phyloP scores from a whole-genome alignment of 345 rosid genomes.

The Eucalyptus shirleyi region DNA sequence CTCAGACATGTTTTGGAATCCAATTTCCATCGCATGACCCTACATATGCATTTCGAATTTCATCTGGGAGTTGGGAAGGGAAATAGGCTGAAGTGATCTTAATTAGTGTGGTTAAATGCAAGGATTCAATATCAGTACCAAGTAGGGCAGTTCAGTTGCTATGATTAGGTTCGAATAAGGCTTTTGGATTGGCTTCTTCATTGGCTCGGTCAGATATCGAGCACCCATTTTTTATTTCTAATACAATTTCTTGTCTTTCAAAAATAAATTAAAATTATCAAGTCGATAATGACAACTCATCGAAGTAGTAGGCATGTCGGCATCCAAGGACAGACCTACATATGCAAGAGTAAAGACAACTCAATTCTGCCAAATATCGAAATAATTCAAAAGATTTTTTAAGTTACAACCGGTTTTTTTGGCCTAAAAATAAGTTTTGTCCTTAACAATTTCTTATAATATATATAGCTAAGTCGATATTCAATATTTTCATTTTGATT shows the following conservation, averaged over 20 bases:
- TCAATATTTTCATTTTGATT: background rate
- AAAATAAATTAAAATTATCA: background rate
- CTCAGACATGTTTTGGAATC: background rate
- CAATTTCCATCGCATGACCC: background rate
- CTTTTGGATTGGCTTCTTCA: background rate
- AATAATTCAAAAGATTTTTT: rapidly evolving
- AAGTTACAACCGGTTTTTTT: rapidly evolving
- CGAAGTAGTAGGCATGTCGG: rapidly evolving
- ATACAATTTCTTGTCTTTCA: background rate
- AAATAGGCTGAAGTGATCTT: background rate
- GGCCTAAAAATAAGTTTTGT: background rate
- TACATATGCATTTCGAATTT: background rate
- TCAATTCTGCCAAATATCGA: background rate
- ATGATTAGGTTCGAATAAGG: background rate
- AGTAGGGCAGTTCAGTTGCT: rapidly evolving
- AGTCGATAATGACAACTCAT: background rate
- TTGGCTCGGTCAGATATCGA: background rate
- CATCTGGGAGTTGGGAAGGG: background rate
- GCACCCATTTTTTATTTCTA: background rate
- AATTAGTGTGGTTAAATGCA: background rate
- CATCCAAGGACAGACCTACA: rapidly evolving
- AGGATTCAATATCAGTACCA: background rate
- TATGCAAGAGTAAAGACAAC: background rate
- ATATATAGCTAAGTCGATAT: background rate
- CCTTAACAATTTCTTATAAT: background rate